Evolutionary conservation across 2,329 filamentous ascomycete genomes (phyloP).

Genomic region (Cladobotryum mycophilum): DNA sequence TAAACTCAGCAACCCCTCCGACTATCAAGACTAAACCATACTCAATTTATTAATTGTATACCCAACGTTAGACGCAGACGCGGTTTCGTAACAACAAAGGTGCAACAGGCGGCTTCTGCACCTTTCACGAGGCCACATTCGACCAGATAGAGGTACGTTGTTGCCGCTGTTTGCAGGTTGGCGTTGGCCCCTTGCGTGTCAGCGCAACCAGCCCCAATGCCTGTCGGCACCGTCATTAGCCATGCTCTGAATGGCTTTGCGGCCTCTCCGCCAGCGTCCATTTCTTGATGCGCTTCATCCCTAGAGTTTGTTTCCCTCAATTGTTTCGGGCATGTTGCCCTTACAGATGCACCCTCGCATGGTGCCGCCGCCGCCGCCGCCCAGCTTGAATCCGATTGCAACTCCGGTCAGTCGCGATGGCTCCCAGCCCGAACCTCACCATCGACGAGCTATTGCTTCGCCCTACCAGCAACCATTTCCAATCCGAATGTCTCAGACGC

Average conservation of each 20-base stretch:
- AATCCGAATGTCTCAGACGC: conserved; percentile 27
- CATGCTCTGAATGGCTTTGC: conserved; percentile 36
- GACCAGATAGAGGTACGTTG: conserved; percentile 2
- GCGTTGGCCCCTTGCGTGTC: conserved; percentile 18
- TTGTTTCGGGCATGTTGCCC: conserved; percentile 39
- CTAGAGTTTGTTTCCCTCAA: conserved; percentile 1
- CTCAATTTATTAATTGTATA: too few species aligned
- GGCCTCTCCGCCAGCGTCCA: conserved; percentile 20
- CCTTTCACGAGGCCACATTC: neutral
- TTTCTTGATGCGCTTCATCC: conserved; percentile 21
- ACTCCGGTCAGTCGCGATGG: conserved; percentile 15
- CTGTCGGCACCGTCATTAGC: conserved; percentile 30
- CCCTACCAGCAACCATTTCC: conserved; percentile 24
- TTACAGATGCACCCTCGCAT: conserved; percentile 45
- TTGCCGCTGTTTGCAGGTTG: conserved; percentile 12
- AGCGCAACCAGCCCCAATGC: conserved; percentile 33
- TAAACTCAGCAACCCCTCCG: too few species aligned
- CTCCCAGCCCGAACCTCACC: conserved; percentile 13
- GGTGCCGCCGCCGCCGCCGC: conserved; percentile 37
- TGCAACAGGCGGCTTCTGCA: too few species aligned
- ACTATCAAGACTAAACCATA: too few species aligned
- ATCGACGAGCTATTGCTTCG: conserved; percentile 24
- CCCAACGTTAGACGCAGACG: too few species aligned
- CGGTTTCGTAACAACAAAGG: too few species aligned
- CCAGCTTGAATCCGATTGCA: conserved; percentile 32